Conservation (phyloP, 306 rosid species). For the Vachellia collinsii region DNA sequence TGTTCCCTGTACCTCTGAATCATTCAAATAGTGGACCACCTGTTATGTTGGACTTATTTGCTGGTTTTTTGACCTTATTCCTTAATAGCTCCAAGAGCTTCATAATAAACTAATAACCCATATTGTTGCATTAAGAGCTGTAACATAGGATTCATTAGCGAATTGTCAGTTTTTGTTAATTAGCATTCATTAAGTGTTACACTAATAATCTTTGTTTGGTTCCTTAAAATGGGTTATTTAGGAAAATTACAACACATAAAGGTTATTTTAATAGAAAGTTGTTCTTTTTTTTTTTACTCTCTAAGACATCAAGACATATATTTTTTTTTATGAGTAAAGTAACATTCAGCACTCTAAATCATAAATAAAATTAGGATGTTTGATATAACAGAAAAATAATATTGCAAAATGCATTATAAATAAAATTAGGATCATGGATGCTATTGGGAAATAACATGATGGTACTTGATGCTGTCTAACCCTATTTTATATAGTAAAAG, state of each 20-base stretch:
- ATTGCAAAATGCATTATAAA: too few species aligned
- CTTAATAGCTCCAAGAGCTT: slow-evolving; percentile 42
- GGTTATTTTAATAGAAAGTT: background rate
- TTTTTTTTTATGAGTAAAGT: too few species aligned
- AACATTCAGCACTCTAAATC: too few species aligned
- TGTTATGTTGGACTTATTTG: slow-evolving; percentile 47
- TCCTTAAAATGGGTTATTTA: background rate
- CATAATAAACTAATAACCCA: slow-evolving; percentile 33
- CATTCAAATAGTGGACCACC: slow-evolving; percentile 56
- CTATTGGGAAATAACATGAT: too few species aligned
- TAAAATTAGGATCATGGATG: too few species aligned
- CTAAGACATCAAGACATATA: background rate
- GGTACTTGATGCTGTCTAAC: too few species aligned
- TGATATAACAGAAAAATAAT: too few species aligned
- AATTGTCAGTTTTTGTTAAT: slow-evolving; percentile 12
- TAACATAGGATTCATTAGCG: slow-evolving; percentile 27
- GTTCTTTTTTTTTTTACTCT: background rate
- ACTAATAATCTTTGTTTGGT: slow-evolving; percentile 23
- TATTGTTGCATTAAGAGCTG: slow-evolving; percentile 40
- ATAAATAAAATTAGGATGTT: too few species aligned
- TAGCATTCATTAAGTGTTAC: slow-evolving; percentile 34
- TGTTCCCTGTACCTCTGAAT: slow-evolving; percentile 51
- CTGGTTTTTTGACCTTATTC: slow-evolving; percentile 48
- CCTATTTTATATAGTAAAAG: too few species aligned
- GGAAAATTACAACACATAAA: background rate